Percentiles rank a stretch among this genome's conserved stretches.
These are phyloP conservation scores for Rhododendron williamsianum DNA, from an alignment of 148 eudicot species.

Conservation along the genomic window DNA sequence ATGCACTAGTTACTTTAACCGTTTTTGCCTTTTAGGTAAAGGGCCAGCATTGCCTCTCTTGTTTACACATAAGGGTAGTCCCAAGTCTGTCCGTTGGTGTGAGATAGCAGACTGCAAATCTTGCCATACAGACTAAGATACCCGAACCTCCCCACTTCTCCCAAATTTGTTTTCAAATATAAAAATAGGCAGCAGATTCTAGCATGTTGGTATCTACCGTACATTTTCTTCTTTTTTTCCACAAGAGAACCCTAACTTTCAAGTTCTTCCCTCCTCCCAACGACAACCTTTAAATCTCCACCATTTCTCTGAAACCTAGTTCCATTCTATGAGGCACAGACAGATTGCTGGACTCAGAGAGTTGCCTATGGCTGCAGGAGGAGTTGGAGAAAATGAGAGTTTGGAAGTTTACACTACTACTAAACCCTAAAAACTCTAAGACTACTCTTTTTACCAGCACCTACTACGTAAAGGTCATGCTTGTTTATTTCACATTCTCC, in stretches of 20 bases:
- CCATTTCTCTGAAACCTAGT: neutral
- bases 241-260: neutral
- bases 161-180: neutral
- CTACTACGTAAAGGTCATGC: neutral
- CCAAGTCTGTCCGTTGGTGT: neutral
- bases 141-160: neutral
- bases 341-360: neutral
- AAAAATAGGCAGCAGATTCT: neutral
- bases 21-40: neutral
- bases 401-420: neutral
- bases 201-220: neutral
- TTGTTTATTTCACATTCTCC: neutral
- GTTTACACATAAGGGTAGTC: neutral
- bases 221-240: neutral
- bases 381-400: neutral
- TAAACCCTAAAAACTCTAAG: neutral
- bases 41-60: neutral
- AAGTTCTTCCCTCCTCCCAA: neutral
- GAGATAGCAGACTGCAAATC: neutral
- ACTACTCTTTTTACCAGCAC: neutral
- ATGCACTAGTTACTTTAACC: neutral
- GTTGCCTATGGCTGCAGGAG: neutral
- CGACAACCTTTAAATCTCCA: neutral
- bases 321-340: neutral
- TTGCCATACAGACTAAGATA: neutral